Evolutionary conservation across 495 filamentous ascomycete genomes (phyloP).

Genomic region (Tuber magnatum): DNA sequence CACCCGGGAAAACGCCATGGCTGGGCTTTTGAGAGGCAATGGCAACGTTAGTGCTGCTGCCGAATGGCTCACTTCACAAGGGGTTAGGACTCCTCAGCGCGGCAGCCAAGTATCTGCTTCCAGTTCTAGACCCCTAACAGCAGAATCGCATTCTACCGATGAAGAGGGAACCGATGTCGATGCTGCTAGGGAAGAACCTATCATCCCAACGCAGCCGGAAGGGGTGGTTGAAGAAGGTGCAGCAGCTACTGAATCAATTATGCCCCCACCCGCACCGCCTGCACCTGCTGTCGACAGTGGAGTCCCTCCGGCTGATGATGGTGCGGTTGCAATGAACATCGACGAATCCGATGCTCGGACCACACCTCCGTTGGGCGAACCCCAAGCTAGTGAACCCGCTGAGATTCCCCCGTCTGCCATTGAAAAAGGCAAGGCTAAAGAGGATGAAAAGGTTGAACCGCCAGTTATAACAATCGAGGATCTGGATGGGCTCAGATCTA

Average conservation of each 20-base stretch:
- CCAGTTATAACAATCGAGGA: conserved; percentile 65
- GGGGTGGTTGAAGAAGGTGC: conserved; percentile 12
- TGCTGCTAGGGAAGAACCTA: conserved; percentile 26
- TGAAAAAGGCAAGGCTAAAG: conserved; percentile 39
- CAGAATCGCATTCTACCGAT: conserved; percentile 36
- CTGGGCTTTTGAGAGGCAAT: conserved; percentile 35
- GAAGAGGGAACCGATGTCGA: conserved; percentile 39
- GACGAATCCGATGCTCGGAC: conserved; percentile 42
- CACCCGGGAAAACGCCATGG: conserved; percentile 24
- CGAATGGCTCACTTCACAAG: conserved; percentile 30
- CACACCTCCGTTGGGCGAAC: conserved; percentile 29
- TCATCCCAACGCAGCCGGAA: conserved; percentile 12
- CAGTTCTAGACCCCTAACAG: conserved; percentile 33
- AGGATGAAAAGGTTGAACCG: conserved; percentile 31
- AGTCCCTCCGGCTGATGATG: conserved; percentile 24
- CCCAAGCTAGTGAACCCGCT: conserved; percentile 39
- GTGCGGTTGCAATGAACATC: conserved; percentile 44
- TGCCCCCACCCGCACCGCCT: conserved; percentile 38
- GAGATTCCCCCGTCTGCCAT: conserved; percentile 39
- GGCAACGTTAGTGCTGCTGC: conserved; percentile 32
- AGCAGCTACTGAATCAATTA: conserved; percentile 13
- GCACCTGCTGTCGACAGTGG: conserved; percentile 30
- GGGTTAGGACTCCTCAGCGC: conserved; percentile 29
- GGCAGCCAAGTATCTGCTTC: conserved; percentile 31
- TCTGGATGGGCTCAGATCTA: conserved; percentile 67